Base-by-base conservation (phyloP, 2,329 filamentous ascomycete genomes). In the Trichoderma koningiopsis region DNA sequence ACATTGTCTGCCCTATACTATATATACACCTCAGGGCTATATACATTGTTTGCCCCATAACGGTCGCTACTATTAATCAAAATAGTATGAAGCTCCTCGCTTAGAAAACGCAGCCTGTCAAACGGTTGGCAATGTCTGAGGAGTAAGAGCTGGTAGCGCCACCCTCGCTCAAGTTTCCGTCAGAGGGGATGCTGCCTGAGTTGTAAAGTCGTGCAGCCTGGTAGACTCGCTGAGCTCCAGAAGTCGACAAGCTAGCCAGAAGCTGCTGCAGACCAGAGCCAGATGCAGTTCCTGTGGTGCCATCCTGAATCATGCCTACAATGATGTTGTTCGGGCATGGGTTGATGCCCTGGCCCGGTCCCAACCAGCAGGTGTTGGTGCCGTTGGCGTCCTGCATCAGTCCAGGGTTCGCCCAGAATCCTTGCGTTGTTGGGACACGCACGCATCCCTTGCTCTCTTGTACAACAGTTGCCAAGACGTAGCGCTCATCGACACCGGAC, bases 381-480 rank as follows among this genome's bases (percentile, higher is more conserved):
- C 80, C 80, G 67, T 79, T 74, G 71, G 80, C 78, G 52, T 73
- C 73, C 71, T 81, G 80, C 78, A 81, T 79, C 43, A 81, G 76
- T 58, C 82, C 82, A 0, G 82, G 82, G 74, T 83, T 83, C 69
- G 69, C 69, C 35, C 81, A 79, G 22, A 79, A 78, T 72, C 81
- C 77, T 76, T 78, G 74, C 58, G 80, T 82, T 14, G 80, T 81
- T 1, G 72, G 74, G 31, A 78, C 80, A 40, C 81, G 81, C 24
- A 83, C 81, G 72, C 81, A 83, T 62, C 82, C 82, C 70, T 79
- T 79, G 72, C 78, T 81, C 72, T 83, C 82, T 72, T 83, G 82
- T 74, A 83, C 77, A 40, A 83, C 70, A 67, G 83, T 75, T 22
- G 81, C 79, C n/a, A 83, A 74, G 72, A 83, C 81, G 68, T 81